A percentile compares a stretch with the other conserved stretches of the same genome.
These are phyloP conservation scores for Solanum infundibuliforme DNA, from an alignment of 257 asterid species.

Conservation along the genomic window DNA sequence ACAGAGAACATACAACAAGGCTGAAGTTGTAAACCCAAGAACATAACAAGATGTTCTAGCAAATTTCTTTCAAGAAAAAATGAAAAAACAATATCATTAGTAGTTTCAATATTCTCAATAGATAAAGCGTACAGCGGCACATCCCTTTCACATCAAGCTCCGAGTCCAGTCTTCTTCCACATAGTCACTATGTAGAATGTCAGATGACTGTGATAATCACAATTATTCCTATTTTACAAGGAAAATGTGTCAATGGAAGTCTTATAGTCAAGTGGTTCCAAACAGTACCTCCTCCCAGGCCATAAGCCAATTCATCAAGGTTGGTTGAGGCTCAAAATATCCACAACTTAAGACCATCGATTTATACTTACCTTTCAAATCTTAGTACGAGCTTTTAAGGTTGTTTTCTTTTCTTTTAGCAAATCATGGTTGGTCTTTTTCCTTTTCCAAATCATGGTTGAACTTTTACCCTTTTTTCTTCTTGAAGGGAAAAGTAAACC, in stretches of 20 bases:
- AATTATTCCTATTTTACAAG: not conserved
- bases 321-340: not conserved
- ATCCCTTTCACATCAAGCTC: not conserved
- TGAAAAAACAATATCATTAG: not conserved
- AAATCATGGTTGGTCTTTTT: not conserved
- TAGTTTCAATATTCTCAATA: not conserved
- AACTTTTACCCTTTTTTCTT: not conserved
- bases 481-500: not conserved
- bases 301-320: not conserved
- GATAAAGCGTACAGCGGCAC: not conserved
- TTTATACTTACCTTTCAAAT: not conserved
- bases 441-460: not conserved
- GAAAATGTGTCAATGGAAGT: not conserved
- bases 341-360: not conserved
- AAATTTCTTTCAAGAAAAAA: not conserved
- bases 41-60: not conserved
- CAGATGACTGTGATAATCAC: not conserved
- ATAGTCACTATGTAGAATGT: not conserved
- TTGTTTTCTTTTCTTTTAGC: not conserved
- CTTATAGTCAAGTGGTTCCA: not conserved
- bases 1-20: not conserved
- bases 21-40: not conserved
- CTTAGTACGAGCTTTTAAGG: not conserved
- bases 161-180: not conserved
- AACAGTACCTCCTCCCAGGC: not conserved